These are phyloP conservation scores for Punica granatum DNA, from an alignment of 345 rosid genomes.

Conservation along the genomic window DNA sequence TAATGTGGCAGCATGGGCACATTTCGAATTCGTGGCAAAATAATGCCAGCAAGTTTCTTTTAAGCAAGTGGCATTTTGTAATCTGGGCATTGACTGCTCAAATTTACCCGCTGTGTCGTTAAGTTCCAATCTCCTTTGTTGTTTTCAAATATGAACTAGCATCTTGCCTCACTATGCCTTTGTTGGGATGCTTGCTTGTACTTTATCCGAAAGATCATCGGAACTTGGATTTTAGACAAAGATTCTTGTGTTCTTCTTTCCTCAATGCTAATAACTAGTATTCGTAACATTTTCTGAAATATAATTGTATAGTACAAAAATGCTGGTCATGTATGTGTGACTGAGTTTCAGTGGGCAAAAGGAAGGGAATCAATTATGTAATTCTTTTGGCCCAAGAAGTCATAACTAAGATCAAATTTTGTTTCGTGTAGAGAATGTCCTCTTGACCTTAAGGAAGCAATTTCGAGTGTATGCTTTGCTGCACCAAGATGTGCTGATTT, in stretches of 20 bases:
- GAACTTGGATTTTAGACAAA: background rate
- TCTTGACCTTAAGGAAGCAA: conserved; percentile 88
- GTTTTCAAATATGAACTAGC: background rate
- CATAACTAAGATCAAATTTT: background rate
- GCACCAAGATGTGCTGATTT: conserved; percentile 98
- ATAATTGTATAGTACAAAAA: background rate
- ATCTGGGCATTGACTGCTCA: no score
- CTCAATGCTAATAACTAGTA: background rate
- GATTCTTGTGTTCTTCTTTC: background rate
- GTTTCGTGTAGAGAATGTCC: conserved; percentile 82
- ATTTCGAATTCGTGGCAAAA: no score
- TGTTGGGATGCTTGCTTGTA: background rate
- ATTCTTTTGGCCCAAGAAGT: background rate
- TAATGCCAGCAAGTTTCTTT: no score
- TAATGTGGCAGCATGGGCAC: background rate
- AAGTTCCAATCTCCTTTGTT: no score
- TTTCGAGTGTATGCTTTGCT: conserved; percentile 90
- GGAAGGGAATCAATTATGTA: background rate
- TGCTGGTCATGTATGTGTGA: background rate
- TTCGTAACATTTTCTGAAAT: background rate
- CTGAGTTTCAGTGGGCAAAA: background rate
- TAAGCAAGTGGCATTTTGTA: background rate
- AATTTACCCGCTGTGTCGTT: no score
- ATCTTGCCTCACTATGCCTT: background rate
- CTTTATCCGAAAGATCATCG: background rate